Conservation (phyloP, 331 rosid species). For the Quercus phellos region DNA sequence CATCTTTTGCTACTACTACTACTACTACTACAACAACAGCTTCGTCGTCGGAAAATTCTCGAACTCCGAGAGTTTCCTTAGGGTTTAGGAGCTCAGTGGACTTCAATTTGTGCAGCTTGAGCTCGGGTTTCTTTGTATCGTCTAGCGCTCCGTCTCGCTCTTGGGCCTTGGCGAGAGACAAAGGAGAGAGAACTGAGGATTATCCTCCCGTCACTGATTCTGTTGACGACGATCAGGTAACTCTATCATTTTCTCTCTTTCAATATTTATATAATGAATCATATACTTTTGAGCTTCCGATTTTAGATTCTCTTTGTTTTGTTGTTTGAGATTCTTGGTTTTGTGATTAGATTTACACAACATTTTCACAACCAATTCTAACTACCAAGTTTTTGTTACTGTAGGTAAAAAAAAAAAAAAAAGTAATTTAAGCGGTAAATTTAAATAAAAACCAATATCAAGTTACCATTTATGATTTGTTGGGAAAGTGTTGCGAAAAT, state of each 20-base stretch:
- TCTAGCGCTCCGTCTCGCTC: conserved; percentile 2
- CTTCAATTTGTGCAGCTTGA: background rate
- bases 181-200: conserved; percentile 16
- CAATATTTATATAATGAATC: background rate
- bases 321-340: background rate
- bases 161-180: conserved; percentile 6
- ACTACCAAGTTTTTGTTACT: no score
- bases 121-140: background rate
- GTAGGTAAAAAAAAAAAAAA: no score
- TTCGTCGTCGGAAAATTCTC: background rate
- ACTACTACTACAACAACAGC: background rate
- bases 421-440: no score
- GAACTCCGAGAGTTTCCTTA: background rate
- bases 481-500: no score
- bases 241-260: background rate
- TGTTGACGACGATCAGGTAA: conserved; percentile 20
- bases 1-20: background rate
- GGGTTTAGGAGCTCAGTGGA: conserved; percentile 8
- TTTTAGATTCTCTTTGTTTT: background rate
- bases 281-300: background rate
- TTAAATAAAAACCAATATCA: no score
- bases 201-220: background rate
- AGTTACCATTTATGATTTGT: no score
- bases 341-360: background rate
- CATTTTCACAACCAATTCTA: no score